These are phyloP conservation scores for Rhizopus sp. DNA, from an alignment of 371 early-diverging fungal species.

Conservation along the genomic window DNA sequence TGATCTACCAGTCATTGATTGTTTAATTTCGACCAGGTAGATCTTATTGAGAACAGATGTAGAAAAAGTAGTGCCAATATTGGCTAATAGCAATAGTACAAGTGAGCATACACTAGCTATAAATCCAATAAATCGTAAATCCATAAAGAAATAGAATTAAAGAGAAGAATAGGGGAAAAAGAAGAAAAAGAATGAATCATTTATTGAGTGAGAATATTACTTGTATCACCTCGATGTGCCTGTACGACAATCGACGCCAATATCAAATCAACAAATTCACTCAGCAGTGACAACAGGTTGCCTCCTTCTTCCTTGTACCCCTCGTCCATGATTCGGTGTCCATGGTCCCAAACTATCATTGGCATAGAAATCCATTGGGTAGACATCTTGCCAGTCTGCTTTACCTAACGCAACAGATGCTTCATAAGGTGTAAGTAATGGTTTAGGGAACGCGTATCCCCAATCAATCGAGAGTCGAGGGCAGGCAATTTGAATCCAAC, in stretches of 20 bases:
- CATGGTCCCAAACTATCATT: constrained; percentile 91
- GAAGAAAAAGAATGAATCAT: neutral
- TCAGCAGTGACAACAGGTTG: neutral
- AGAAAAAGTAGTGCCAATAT: constrained; percentile 36
- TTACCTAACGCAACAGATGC: constrained; percentile 84
- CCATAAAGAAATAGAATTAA: constrained; percentile 9
- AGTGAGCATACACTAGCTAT: constrained; percentile 27
- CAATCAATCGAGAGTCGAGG: constrained; percentile 99
- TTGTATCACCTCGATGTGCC: too few species aligned
- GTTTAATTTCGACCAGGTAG: constrained; percentile 23
- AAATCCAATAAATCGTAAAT: constrained; percentile 25
- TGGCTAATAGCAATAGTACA: constrained; percentile 31
- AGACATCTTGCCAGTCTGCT: constrained; percentile 79
- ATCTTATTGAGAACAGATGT: constrained; percentile 32
- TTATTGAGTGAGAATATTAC: too few species aligned
- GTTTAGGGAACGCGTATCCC: constrained; percentile 96
- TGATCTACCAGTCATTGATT: constrained; percentile 26
- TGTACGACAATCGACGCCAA: too few species aligned
- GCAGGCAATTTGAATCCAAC: constrained; percentile 98
- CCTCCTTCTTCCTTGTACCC: constrained; percentile 24
- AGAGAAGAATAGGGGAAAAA: neutral
- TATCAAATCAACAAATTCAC: neutral
- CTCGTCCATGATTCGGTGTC: constrained; percentile 88
- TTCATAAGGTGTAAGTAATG: constrained; percentile 97
- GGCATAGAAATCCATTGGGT: constrained; percentile 98